A percentile compares a stretch with the other conserved stretches of the same genome.
Evolutionary conservation across 768 basidiomycete species (phyloP).

Genomic region (Saitozyma sp.): DNA sequence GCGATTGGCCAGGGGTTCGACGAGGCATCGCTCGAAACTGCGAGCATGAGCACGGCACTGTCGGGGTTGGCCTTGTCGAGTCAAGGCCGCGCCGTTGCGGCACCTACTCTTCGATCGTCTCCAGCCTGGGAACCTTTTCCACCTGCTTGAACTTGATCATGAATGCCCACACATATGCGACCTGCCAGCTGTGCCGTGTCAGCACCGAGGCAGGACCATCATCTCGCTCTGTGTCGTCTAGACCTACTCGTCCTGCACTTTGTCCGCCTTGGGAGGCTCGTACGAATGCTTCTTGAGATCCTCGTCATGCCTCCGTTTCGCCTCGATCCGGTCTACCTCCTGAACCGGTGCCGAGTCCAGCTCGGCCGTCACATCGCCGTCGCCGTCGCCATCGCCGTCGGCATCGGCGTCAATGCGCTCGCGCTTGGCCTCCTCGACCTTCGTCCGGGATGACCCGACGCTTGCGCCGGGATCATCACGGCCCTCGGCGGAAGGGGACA

Average conservation of each 20-base stretch:
- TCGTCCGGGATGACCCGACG: neutral
- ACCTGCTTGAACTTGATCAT: slow-evolving; percentile 34
- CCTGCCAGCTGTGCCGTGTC: slow-evolving; percentile 33
- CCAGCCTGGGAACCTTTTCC: slow-evolving; percentile 24
- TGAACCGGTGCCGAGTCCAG: no score
- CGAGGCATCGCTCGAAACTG: slow-evolving; percentile 38
- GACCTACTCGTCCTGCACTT: slow-evolving; percentile 31
- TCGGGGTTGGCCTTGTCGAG: neutral
- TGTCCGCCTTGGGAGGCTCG: slow-evolving; percentile 24
- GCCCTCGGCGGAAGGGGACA: no score
- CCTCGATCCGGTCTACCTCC: slow-evolving; percentile 4
- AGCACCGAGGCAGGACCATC: neutral
- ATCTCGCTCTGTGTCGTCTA: no score
- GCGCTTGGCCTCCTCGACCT: no score
- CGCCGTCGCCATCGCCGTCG: no score
- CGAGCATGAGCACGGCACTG: neutral
- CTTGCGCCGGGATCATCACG: neutral
- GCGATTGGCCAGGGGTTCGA: slow-evolving; percentile 40
- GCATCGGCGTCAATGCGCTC: no score
- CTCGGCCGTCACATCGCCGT: no score
- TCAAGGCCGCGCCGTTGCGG: neutral
- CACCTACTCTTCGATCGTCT: slow-evolving; percentile 38
- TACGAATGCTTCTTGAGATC: slow-evolving; percentile 34
- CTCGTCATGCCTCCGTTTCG: slow-evolving; percentile 31
- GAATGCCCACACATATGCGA: slow-evolving; percentile 45